Evolutionary conservation across 176 grass and related monocot species (phyloP).

Genomic region (Bolboschoenus planiculmis): DNA sequence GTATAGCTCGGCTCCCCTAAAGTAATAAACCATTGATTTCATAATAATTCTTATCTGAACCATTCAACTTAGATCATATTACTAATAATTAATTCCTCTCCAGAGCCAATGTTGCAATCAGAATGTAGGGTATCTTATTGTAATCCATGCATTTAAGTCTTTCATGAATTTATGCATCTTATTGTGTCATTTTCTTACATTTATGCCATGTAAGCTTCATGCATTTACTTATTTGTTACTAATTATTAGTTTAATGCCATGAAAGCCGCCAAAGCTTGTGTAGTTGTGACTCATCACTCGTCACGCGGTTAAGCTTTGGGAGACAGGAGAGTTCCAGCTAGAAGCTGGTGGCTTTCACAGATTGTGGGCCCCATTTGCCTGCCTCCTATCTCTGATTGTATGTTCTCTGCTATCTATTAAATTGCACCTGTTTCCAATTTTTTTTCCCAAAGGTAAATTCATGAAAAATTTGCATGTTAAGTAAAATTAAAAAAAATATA

Average conservation of each 20-base stretch:
- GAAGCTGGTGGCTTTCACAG: neutral
- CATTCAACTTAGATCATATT: no score
- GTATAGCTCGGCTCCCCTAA: no score
- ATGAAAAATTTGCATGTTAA: neutral
- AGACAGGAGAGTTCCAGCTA: slow-evolving; percentile 18
- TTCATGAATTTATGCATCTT: neutral
- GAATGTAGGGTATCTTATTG: no score
- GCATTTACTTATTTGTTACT: neutral
- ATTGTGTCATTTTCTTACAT: neutral
- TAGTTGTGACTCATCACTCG: neutral
- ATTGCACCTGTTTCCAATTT: neutral
- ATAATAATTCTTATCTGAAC: no score
- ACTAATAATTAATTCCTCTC: no score
- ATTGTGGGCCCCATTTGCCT: neutral
- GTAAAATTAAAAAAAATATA: neutral
- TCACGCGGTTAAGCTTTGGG: slow-evolving; percentile 16
- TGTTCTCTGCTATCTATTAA: neutral
- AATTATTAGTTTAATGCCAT: neutral
- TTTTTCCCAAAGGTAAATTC: neutral
- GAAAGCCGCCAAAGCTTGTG: neutral
- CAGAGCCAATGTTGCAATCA: no score
- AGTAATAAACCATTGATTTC: no score
- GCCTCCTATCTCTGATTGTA: neutral
- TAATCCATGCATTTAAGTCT: neutral
- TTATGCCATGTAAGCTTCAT: neutral